Conservation (phyloP, 2,329 filamentous ascomycete species). For the Botryosphaeria dothidea region DNA sequence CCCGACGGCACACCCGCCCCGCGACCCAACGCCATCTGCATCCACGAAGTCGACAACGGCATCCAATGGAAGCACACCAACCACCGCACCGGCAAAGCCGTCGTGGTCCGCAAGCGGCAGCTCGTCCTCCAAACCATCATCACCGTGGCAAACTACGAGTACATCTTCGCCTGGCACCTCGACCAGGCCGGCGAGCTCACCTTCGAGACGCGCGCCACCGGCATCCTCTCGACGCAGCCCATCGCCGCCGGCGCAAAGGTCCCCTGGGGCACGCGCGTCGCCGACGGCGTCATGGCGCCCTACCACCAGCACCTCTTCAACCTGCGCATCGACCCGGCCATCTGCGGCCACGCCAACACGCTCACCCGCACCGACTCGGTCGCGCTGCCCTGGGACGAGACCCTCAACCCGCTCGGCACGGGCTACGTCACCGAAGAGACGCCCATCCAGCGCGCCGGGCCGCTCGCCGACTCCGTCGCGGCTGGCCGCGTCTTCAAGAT, state of each 20-base stretch:
- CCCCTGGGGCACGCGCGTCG: slow-evolving; percentile 63
- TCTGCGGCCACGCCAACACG: slow-evolving; percentile 59
- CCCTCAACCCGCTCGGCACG: slow-evolving; percentile 63
- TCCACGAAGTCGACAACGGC: slow-evolving; percentile 70
- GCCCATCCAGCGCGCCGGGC: slow-evolving; percentile 47
- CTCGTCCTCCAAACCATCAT: slow-evolving; percentile 69
- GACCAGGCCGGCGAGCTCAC: slow-evolving; percentile 63
- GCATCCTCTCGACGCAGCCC: slow-evolving; percentile 63
- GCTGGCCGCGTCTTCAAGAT: slow-evolving; percentile 58
- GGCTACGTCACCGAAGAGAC: slow-evolving; percentile 59
- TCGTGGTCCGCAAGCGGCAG: slow-evolving; percentile 62
- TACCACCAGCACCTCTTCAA: slow-evolving; percentile 73
- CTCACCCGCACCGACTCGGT: slow-evolving; percentile 57
- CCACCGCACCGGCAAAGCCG: slow-evolving; percentile 62
- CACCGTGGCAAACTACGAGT: slow-evolving; percentile 71
- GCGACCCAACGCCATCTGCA: slow-evolving; percentile 63
- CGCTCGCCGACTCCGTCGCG: slow-evolving; percentile 55
- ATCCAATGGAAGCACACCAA: slow-evolving; percentile 73
- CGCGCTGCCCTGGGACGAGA: slow-evolving; percentile 49
- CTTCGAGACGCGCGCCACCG: slow-evolving; percentile 65
- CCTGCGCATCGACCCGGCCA: slow-evolving; percentile 64
- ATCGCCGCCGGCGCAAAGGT: slow-evolving; percentile 58
- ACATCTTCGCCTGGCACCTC: slow-evolving; percentile 66
- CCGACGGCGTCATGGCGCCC: slow-evolving; percentile 65
- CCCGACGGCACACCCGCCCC: slow-evolving; percentile 56